Evolutionary conservation across 495 filamentous ascomycete species (phyloP).

Genomic region (Neurospora terricola): DNA sequence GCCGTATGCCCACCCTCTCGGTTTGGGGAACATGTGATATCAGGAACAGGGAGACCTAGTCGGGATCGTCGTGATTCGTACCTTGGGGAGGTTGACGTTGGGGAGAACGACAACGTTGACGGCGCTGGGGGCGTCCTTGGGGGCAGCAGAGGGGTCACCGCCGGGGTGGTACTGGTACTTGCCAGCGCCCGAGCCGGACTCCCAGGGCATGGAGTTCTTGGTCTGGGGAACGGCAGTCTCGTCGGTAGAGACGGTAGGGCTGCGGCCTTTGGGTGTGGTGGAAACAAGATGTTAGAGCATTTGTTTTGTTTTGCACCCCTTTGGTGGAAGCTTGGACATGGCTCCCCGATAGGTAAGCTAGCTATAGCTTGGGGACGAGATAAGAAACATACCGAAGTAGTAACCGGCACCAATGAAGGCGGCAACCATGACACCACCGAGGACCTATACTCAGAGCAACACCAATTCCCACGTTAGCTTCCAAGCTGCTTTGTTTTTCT

Average conservation of each 20-base stretch:
- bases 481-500: background rate
- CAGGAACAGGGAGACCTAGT: background rate
- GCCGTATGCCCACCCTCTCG: background rate
- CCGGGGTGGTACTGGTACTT: constrained; percentile 92
- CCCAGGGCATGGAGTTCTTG: constrained; percentile 78
- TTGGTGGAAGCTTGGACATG: background rate
- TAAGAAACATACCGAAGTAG: constrained; percentile 53
- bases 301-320: background rate
- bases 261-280: constrained; percentile 49
- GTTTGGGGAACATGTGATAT: background rate
- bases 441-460: constrained; percentile 47
- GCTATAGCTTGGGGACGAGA: background rate
- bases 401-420: constrained; percentile 81
- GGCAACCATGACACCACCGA: constrained; percentile 83
- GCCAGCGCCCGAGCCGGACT: constrained; percentile 50
- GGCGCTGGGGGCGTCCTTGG: constrained; percentile 86
- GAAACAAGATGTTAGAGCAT: background rate
- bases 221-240: constrained; percentile 69
- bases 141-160: constrained; percentile 62
- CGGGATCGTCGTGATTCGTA: constrained; percentile 27
- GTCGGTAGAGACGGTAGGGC: constrained; percentile 75
- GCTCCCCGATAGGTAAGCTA: background rate
- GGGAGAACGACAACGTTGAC: constrained; percentile 90
- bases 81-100: constrained; percentile 86
- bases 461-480: constrained; percentile 11